Evolutionary conservation across 257 asterid genomes (phyloP), one percentile per base, ranked within the genome.

Genomic region (Solanum arcanum): DNA sequence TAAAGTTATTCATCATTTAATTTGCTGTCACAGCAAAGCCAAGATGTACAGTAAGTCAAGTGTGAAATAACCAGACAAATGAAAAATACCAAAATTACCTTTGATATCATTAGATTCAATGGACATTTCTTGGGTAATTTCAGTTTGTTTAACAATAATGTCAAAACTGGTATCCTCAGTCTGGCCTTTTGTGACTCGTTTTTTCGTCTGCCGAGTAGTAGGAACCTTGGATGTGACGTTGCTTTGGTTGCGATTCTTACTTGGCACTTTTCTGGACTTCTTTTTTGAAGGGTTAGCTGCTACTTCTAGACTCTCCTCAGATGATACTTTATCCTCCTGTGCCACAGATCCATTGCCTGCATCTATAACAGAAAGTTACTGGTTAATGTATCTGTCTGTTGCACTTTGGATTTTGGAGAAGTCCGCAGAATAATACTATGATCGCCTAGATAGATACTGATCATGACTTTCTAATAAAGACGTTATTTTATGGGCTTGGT

Each of bases 61-160:
- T 56, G 60, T 2, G 14, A 78, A 73, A 83, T 70, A 69, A 31
- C 49, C 66, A 29, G 74, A 37, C 66, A 72, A 35, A 85, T 60
- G 12, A 16, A 77, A 89, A 39, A 74, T 70, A 87, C 41, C 68
- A 37, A 88, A 88, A 87, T 59, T 91, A 94, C 98, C 98, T 94
- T 86, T 88, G 18, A 59, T 77, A 85, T 91, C 94, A 89, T 37
- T 33, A 83, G 92, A 46, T 68, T 91, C 91, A 56, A 81, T 69
- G n/a, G 90, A 89, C 84, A 90, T 88, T 88, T 92, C 94, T 87
- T 92, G 86, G 83, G 88, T 89, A n/a, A 72, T 87, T 62, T 35
- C 72, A 35, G 42, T 47, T 83, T 88, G 87, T 83, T 85, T 35
- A 80, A 66, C 84, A 70, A 86, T 86, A 75, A 85, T 41, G 60